phyloP scores from a whole-genome alignment of 1,139 yeast species.

The Nakaseomyces uthaithaninus region DNA sequence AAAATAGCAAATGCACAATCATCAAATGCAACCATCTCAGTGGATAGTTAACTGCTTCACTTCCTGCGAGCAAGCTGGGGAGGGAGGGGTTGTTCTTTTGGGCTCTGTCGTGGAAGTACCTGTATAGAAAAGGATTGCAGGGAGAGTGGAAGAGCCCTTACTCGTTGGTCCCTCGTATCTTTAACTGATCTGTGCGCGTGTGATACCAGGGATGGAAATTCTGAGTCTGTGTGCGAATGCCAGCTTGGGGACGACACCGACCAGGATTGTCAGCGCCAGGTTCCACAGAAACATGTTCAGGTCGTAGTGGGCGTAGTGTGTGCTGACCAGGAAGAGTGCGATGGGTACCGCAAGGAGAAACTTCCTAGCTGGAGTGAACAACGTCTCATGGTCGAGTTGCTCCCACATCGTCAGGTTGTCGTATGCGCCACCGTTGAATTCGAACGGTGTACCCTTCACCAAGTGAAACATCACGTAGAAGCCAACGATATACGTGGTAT shows the following conservation, averaged over 20 bases:
- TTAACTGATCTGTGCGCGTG: conserved; percentile 32
- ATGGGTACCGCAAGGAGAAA: conserved; percentile 88
- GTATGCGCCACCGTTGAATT: conserved; percentile 91
- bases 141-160: too few species aligned
- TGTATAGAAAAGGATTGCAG: too few species aligned
- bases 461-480: conserved; percentile 94
- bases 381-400: conserved; percentile 94
- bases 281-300: conserved; percentile 70
- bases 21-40: too few species aligned
- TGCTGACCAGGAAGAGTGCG: conserved; percentile 72
- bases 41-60: too few species aligned
- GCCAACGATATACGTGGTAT: conserved; percentile 81
- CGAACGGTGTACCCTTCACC: conserved; percentile 95
- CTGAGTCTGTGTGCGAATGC: conserved; percentile 74
- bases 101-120: too few species aligned
- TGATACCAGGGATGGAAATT: conserved; percentile 48
- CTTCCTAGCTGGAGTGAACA: conserved; percentile 92
- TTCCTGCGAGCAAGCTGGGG: too few species aligned
- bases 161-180: neutral
- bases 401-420: conserved; percentile 98
- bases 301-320: conserved; percentile 87
- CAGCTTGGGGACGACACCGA: conserved; percentile 80
- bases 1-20: too few species aligned
- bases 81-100: too few species aligned
- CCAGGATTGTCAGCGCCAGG: conserved; percentile 67